Base-by-base conservation (phyloP, 371 early-diverging fungal genomes). In the Saksenaea oblongispora region DNA sequence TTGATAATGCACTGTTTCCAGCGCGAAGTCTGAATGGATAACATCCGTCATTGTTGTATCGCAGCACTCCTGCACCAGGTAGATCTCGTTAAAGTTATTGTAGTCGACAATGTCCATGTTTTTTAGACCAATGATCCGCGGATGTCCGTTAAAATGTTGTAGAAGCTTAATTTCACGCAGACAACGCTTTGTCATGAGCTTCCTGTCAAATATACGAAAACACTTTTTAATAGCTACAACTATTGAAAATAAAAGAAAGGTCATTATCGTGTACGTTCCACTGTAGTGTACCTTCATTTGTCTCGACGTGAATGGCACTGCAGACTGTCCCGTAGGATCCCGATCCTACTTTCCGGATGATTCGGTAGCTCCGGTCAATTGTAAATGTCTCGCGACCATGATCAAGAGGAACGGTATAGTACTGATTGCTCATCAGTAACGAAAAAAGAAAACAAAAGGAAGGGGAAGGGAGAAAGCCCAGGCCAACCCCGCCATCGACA, bases 301-400 rank as follows among this genome's bases (percentile, higher is more conserved):
- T 70, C 35, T 70, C 56, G 4, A 70, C 54, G 58, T 76, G 64
- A 7, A 76, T 57, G 22, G 79, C 82, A 65, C 72, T 88, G 84
- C 92, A 92, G 5, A 96, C 96, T 34, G 92, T 83, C 44, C 96
- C 96, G 72, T 96, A 96, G 11, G 96, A 94, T 35, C 96, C 96
- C 54, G 92, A 89, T 17, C 96, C 96, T 59, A 96, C 82, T 64
- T 93, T 91, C 28, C 93, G 82, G 59, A 92, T 80, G 64, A 95
- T 83, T 59, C 84, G 82, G 80, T 95, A 96, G 54, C 82, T 80
- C 57, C 74, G 78, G 62, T 82, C 80, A 58, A 90, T 80, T 35
- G 81, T 79, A 71, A 89, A 89, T 18, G 61, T 71, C 61, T 84
- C 84, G 51, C 79, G 79, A 28, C 70, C 70, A 60, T 70, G 64